phyloP scores from a whole-genome alignment of 2,329 filamentous ascomycete genomes.

The Beauveria pseudobassiana region DNA sequence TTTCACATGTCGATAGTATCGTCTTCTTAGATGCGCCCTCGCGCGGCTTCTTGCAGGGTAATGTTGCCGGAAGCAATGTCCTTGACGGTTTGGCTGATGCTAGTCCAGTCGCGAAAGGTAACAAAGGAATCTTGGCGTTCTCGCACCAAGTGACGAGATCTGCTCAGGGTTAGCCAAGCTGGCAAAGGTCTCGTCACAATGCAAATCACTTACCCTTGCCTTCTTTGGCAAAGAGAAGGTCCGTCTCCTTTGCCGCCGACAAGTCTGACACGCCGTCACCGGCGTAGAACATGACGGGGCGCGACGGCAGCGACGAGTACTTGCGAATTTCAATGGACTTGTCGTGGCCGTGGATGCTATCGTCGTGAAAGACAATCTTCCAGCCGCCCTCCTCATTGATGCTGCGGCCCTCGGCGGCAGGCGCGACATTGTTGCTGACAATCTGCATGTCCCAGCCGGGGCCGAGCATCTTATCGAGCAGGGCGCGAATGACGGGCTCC shows the following conservation, averaged over 20 bases:
- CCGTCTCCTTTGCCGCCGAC: slow-evolving; percentile 85
- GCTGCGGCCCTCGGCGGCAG: slow-evolving; percentile 51
- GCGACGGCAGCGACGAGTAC: slow-evolving; percentile 67
- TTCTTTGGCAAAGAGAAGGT: slow-evolving; percentile 87
- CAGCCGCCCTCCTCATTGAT: slow-evolving; percentile 79
- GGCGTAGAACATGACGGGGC: slow-evolving; percentile 86
- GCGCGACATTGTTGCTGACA: slow-evolving; percentile 73
- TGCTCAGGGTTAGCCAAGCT: slow-evolving; percentile 24
- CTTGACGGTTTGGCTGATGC: slow-evolving; percentile 69
- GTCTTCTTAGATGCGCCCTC: slow-evolving; percentile 29
- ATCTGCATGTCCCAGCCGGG: slow-evolving; percentile 75
- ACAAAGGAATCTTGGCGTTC: slow-evolving; percentile 76
- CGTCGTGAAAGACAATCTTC: slow-evolving; percentile 83
- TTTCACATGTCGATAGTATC: neutral
- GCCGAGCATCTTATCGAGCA: slow-evolving; percentile 76
- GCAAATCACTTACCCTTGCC: slow-evolving; percentile 57
- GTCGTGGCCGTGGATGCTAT: slow-evolving; percentile 89
- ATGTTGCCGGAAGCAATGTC: slow-evolving; percentile 68
- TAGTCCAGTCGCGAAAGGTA: slow-evolving; percentile 75
- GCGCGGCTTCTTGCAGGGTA: slow-evolving; percentile 62
- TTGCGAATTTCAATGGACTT: slow-evolving; percentile 88
- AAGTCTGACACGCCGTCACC: slow-evolving; percentile 92
- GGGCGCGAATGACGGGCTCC: slow-evolving; percentile 79
- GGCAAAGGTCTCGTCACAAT: too few species aligned
- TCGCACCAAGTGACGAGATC: slow-evolving; percentile 86